Evolutionary conservation across 805 yeast genomes (phyloP).

Genomic region (Zygosaccharomyces bisporus): DNA sequence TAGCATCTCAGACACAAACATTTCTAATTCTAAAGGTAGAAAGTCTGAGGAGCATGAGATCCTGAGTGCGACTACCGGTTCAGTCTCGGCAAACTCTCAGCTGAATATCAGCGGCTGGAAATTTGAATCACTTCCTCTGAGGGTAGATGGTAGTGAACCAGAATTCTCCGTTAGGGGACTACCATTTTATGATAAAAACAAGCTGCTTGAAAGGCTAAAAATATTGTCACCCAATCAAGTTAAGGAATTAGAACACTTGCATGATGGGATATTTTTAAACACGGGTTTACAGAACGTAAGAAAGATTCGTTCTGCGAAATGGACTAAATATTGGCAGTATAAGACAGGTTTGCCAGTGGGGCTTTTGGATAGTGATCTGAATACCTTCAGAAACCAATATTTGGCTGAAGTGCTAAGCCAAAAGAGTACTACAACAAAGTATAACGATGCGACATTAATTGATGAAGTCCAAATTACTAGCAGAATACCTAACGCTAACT

Average conservation of each 20-base stretch:
- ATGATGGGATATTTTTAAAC: constrained; percentile 46
- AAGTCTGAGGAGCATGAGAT: constrained; percentile 14
- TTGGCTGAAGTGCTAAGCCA: constrained; percentile 33
- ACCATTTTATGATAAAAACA: constrained; percentile 39
- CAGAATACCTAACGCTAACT: constrained; percentile 48
- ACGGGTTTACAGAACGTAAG: constrained; percentile 43
- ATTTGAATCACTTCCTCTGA: constrained; percentile 31
- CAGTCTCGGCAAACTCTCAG: constrained; percentile 10
- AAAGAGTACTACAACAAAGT: constrained; percentile 31
- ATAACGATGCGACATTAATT: constrained; percentile 40
- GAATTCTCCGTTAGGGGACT: constrained; percentile 40
- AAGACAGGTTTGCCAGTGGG: constrained; percentile 42
- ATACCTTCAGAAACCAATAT: constrained; percentile 28
- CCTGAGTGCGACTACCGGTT: constrained; percentile 1
- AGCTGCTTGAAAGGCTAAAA: constrained; percentile 29
- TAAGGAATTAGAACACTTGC: constrained; percentile 47
- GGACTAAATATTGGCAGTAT: constrained; percentile 47
- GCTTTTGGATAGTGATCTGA: constrained; percentile 25
- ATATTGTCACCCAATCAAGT: constrained; percentile 37
- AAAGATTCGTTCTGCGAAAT: constrained; percentile 42
- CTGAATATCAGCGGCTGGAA: constrained; percentile 35
- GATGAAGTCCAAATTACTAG: constrained; percentile 44
- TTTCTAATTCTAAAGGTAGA: constrained; percentile 9
- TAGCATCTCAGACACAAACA: constrained; percentile 19
- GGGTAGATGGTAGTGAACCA: constrained; percentile 21